A percentile compares a stretch with the other conserved stretches of the same genome.
phyloP scores from a whole-genome alignment of 1,284 basidiomycete genomes.

The Malassezia vespertilionis region DNA sequence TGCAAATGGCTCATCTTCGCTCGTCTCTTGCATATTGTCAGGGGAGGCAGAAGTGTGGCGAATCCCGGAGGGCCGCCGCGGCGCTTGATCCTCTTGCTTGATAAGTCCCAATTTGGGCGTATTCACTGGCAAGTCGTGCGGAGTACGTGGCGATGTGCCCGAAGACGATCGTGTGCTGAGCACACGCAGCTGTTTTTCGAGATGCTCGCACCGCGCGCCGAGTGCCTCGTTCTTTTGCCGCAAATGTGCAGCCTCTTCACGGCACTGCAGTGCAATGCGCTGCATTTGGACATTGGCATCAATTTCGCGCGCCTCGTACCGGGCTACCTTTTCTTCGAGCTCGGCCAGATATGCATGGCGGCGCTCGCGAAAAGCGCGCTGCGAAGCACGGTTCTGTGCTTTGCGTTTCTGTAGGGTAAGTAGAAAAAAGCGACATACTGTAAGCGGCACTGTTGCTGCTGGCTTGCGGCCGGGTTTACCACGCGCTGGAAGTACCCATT shows the following conservation, averaged over 20 bases:
- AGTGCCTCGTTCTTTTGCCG: slow-evolving; percentile 22
- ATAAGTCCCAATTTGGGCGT: no score
- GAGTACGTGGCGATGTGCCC: no score
- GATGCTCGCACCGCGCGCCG: slow-evolving; percentile 20
- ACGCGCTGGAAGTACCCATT: slow-evolving; percentile 43
- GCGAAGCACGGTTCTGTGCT: slow-evolving; percentile 38
- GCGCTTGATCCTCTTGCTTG: no score
- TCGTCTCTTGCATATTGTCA: no score
- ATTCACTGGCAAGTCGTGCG: no score
- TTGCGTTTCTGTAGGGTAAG: slow-evolving; percentile 31
- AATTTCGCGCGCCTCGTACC: slow-evolving; percentile 35
- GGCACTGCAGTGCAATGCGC: slow-evolving; percentile 30
- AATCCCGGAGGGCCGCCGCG: no score
- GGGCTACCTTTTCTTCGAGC: slow-evolving; percentile 29
- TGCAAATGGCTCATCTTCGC: no score
- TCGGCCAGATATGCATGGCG: slow-evolving; percentile 36
- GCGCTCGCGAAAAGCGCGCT: slow-evolving; percentile 39
- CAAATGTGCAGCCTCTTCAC: slow-evolving; percentile 28
- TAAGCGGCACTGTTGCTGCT: slow-evolving; percentile 35
- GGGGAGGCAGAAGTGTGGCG: no score
- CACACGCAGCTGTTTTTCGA: slow-evolving; percentile 16
- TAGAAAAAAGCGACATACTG: slow-evolving; percentile 13
- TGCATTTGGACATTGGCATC: slow-evolving; percentile 40
- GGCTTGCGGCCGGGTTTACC: slow-evolving; percentile 47
- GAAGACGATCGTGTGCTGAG: no score